Evolutionary conservation across 768 basidiomycete species (phyloP), one percentile per base, ranked within the genome.

Genomic region (Suillus occidentalis): DNA sequence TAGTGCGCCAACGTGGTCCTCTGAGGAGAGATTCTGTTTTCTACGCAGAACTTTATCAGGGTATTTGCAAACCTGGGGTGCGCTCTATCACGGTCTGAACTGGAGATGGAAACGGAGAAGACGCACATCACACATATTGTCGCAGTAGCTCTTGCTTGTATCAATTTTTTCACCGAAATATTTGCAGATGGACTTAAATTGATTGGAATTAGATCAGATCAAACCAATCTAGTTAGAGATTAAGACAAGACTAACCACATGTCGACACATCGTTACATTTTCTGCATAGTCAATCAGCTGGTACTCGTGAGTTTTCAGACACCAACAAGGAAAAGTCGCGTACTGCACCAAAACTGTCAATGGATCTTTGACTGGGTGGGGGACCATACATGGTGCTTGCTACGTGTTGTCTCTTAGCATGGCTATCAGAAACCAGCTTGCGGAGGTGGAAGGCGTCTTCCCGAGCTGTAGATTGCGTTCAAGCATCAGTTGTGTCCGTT

Each of bases 121-220:
- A 75, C 87, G 31, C 70, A 92, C 92, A 72, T 95, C 93, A 69
- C 93, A 95, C 91, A 93, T 94, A 56, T 81, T 79, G 60, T 89
- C 75, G 69, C 93, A 95, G 68, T 90, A 87, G 5, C 71, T 70
- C 62, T 81, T 81, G 13, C 71, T 74, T 8, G 76, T 69, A 66
- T 90, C 82, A 43, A 92, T 84, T 0, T 70, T 66, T 75, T 94
- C 93, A 1, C 90, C 93, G 67, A 95, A 94, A 72, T 91, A 92
- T 55, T 85, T 86, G 71, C 93, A 94, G 64, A 94, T 88, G 2
- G 83, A 80, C 90, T 94, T 60, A 12, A 10, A 52, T 6, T 18
- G 14, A 22, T 3, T 28, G 63, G 40, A 66, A 55, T 18, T 36
- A 47, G 36, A 31, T 34, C 31, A 47, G 36, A 31, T 34, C 3